Conservation (phyloP, 1,139 yeast species). For the Pichia sp. region DNA sequence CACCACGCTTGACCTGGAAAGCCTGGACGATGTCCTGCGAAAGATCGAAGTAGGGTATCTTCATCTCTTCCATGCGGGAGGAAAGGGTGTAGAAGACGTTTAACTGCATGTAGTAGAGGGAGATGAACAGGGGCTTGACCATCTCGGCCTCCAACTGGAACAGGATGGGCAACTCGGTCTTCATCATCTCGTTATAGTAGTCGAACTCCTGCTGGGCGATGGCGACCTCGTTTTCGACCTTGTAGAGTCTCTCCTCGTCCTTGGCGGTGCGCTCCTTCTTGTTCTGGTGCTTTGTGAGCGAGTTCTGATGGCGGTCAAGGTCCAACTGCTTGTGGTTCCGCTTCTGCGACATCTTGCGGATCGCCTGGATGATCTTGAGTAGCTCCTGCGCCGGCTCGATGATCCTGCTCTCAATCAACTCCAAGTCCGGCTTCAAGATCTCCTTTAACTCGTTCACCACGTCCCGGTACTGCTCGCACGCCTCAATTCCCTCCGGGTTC, state of each 20-base stretch:
- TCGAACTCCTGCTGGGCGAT: constrained; percentile 94
- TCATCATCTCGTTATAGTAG: constrained; percentile 91
- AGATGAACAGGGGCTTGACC: constrained; percentile 87
- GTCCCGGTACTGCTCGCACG: constrained; percentile 86
- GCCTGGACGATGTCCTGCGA: constrained; percentile 78
- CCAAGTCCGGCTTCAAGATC: constrained; percentile 86
- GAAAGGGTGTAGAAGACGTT: constrained; percentile 91
- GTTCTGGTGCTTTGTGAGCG: constrained; percentile 65
- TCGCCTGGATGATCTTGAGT: constrained; percentile 70
- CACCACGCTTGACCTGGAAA: constrained; percentile 76
- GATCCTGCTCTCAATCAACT: constrained; percentile 82
- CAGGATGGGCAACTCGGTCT: constrained; percentile 79
- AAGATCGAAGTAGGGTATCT: constrained; percentile 91
- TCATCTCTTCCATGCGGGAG: constrained; percentile 89
- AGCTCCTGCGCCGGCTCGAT: constrained; percentile 91
- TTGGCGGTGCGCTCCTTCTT: constrained; percentile 75
- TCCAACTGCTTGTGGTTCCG: constrained; percentile 95
- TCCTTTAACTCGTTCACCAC: constrained; percentile 83
- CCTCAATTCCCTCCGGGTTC: constrained; percentile 92
- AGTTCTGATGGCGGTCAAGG: constrained; percentile 76
- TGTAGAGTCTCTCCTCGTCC: constrained; percentile 85
- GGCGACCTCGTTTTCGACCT: constrained; percentile 82
- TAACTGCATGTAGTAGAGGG: constrained; percentile 95
- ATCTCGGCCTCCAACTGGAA: constrained; percentile 88
- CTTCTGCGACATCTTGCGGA: constrained; percentile 90